phyloP scores from a whole-genome alignment of 805 yeast species.

The Yarrowia phangngaensis region DNA sequence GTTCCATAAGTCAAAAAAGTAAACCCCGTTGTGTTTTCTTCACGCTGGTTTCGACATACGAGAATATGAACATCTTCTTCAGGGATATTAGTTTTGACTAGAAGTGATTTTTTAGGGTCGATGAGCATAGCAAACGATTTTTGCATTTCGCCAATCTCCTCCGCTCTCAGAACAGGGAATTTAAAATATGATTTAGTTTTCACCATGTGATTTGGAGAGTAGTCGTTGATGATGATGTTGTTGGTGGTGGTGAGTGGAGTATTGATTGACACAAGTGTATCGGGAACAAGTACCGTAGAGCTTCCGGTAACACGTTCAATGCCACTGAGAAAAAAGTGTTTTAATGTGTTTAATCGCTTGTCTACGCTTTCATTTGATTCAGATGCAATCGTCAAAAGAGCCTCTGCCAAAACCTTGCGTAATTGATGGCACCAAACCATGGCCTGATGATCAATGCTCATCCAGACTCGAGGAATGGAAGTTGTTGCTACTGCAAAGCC shows the following conservation, averaged over 20 bases:
- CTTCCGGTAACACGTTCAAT: conserved; percentile 30
- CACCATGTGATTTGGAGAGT: conserved; percentile 25
- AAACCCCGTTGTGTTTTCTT: conserved; percentile 2
- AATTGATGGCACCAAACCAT: conserved; percentile 92
- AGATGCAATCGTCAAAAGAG: conserved; percentile 53
- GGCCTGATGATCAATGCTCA: conserved; percentile 87
- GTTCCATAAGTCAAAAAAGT: conserved; percentile 3
- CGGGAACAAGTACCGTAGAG: background rate
- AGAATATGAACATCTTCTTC: conserved; percentile 4
- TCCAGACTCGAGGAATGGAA: conserved; percentile 86
- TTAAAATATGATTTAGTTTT: conserved; percentile 18
- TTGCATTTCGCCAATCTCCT: conserved; percentile 14
- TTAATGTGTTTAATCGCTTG: conserved; percentile 47
- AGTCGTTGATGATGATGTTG: conserved; percentile 20
- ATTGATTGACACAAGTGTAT: background rate
- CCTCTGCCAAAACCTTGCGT: conserved; percentile 54
- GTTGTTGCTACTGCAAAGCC: conserved; percentile 81
- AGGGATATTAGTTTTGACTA: conserved; percentile 14
- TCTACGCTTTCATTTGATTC: conserved; percentile 40
- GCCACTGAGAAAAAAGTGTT: conserved; percentile 41
- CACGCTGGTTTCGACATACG: background rate
- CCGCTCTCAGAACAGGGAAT: conserved; percentile 14
- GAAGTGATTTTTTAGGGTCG: background rate
- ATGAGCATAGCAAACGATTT: conserved; percentile 16
- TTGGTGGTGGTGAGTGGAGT: background rate